Base-by-base conservation (phyloP, 768 basidiomycete genomes). In the Mycena vitilis region DNA sequence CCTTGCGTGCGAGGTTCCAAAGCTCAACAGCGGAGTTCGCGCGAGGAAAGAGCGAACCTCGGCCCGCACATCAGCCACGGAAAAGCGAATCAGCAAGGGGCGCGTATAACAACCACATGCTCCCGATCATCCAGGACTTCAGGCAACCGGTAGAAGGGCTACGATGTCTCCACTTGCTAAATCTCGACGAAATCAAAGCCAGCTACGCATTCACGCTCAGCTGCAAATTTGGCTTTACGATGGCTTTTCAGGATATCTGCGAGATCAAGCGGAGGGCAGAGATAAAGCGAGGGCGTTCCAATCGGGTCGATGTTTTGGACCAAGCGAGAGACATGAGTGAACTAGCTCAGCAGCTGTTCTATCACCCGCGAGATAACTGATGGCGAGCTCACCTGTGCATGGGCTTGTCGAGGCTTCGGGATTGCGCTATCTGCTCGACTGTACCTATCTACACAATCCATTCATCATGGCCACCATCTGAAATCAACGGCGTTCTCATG, bases 201-300 rank as follows among this genome's bases (percentile, higher is more conserved):
- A 84, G 84, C 4, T 80, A 73, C 13, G 84, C 85, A 11, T 79
- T 78, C 45, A 40, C 8, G 0, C 30, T 40, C 40, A 9, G 68
- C 0, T 10, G 69, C 1, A 53, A 8, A 0, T 84, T 85, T 54
- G 85, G 75, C 0, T 84, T 83, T 66, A 73, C 71, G 4, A 80
- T 85, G 55, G 83, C 84, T 5, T 84, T 81, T 49, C 70, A 56
- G 42, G 74, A 77, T 2, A 54, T 85, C 12, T 84, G 83, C 63
- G 63, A 65, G 10, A 79, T 85, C 70, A 86, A 85, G 71, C 82
- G 83, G 1, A 70, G 66, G 18, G 75, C 78, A 30, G 74, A 72
- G 25, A 25, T 76, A 34, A 34, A 51, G 66, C 60, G 66, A 5
- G 66, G 66, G 12, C 23, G 36, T 13, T 25, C 15, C 47, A 67